Conservation (phyloP, 2,329 filamentous ascomycete genomes). For the Cercospora sojina region DNA sequence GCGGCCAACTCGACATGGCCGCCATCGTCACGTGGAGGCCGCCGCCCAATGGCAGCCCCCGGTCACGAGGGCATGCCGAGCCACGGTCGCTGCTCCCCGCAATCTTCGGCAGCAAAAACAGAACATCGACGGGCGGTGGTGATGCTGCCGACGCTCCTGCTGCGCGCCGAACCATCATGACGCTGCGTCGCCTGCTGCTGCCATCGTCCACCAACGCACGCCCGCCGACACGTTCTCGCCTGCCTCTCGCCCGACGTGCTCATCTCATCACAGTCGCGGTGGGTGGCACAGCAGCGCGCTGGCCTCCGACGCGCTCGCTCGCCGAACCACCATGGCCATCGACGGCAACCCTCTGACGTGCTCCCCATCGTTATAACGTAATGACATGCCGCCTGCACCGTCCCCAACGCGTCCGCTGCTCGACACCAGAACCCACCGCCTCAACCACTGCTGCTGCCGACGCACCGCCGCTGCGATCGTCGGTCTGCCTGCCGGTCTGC, state of each 20-base stretch:
- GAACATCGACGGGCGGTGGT: not conserved
- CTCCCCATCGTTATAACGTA: slow-evolving; percentile 6
- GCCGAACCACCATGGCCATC: not conserved
- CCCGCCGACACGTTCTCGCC: not conserved
- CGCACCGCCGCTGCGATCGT: not conserved
- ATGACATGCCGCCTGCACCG: slow-evolving; percentile 4
- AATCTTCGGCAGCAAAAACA: not conserved
- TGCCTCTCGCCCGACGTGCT: not conserved
- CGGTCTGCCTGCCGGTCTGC: not conserved
- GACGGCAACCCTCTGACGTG: not conserved
- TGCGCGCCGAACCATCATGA: not conserved
- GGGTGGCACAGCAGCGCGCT: slow-evolving; percentile 7
- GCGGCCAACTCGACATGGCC: slow-evolving; percentile 4
- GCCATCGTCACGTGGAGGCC: not conserved
- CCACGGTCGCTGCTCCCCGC: not conserved
- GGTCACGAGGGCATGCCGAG: not conserved
- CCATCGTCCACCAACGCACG: not conserved
- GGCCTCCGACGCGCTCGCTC: not conserved
- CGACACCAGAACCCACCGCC: not conserved
- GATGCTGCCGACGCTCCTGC: not conserved
- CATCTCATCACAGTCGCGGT: not conserved
- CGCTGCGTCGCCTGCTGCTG: not conserved
- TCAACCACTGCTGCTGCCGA: not conserved
- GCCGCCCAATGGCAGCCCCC: not conserved
- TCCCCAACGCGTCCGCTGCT: slow-evolving; percentile 1